A percentile compares a stretch with the other conserved stretches of the same genome.
phyloP scores from a whole-genome alignment of 2,329 filamentous ascomycete genomes.

The Ophiocordyceps unilateralis region DNA sequence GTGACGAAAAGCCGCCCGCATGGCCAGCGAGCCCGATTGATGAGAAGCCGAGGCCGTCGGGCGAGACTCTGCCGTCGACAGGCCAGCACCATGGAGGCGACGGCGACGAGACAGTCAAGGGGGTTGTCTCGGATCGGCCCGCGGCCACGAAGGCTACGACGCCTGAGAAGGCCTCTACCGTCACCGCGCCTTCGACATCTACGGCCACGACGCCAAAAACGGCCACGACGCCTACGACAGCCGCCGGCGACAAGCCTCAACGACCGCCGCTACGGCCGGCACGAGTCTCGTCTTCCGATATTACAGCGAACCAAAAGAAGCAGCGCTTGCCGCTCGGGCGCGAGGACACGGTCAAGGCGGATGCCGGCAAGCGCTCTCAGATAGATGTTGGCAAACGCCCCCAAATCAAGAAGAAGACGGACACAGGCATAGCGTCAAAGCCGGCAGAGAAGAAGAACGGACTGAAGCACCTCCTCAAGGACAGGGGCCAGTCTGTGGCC shows the following conservation, averaged over 20 bases:
- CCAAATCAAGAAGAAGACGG: conserved; percentile 12
- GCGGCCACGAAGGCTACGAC: no score
- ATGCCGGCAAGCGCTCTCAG: background rate
- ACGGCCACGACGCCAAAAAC: background rate
- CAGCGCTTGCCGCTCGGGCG: conserved; percentile 18
- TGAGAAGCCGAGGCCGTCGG: background rate
- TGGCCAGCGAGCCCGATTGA: background rate
- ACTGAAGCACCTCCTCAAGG: conserved; percentile 31
- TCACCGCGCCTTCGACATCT: background rate
- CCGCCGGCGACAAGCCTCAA: conserved; percentile 5
- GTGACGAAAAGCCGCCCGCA: conserved; percentile 2
- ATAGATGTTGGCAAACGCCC: conserved; percentile 3
- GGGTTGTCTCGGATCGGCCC: no score
- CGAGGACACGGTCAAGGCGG: conserved; percentile 5
- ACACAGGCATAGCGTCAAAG: conserved; percentile 7
- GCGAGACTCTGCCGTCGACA: no score
- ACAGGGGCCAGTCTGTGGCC: conserved; percentile 27
- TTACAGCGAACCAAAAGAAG: conserved; percentile 28
- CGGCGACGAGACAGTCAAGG: no score
- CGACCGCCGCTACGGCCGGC: background rate
- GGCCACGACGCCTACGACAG: background rate
- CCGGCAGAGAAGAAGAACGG: conserved; percentile 8
- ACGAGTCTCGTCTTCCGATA: background rate
- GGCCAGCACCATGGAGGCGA: no score
- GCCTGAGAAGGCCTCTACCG: no score